Evolutionary conservation across 495 filamentous ascomycete genomes (phyloP).

Genomic region (Tetracladium setigerum): DNA sequence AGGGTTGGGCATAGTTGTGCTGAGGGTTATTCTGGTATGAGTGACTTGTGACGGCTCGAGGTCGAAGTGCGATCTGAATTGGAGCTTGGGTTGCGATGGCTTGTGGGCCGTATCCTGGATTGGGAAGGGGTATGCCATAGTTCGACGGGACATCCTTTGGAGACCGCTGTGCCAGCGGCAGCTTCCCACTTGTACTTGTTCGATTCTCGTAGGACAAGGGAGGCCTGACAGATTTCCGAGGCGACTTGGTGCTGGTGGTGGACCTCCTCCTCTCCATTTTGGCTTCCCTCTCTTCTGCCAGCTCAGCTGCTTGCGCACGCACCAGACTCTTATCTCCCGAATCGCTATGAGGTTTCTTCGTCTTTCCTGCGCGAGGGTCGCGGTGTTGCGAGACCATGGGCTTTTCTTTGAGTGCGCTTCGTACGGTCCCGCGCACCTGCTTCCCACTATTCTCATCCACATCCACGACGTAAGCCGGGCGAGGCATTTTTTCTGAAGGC

Average conservation of each 20-base stretch:
- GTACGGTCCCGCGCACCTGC: slow-evolving; percentile 30
- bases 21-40: slow-evolving; percentile 11
- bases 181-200: neutral
- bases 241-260: slow-evolving; percentile 7
- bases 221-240: slow-evolving; percentile 11
- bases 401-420: slow-evolving; percentile 23
- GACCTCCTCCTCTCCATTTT: neutral
- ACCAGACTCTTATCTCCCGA: neutral
- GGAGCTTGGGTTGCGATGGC: slow-evolving; percentile 11
- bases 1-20: slow-evolving; percentile 11
- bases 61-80: slow-evolving; percentile 7
- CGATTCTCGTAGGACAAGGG: slow-evolving; percentile 13
- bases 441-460: slow-evolving; percentile 37
- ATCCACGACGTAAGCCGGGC: slow-evolving; percentile 39
- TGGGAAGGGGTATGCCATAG: slow-evolving; percentile 13
- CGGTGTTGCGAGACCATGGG: slow-evolving; percentile 9
- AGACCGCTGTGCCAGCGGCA: neutral
- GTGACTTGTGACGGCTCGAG: slow-evolving; percentile 10
- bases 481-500: neutral
- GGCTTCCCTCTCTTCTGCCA: slow-evolving; percentile 10
- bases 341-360: slow-evolving; percentile 1
- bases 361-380: neutral
- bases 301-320: neutral
- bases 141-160: slow-evolving; percentile 8
- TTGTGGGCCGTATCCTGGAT: neutral